Evolutionary conservation across 225 moss, liverwort and hornwort species (phyloP).

Genomic region (Polytrichum commune): DNA sequence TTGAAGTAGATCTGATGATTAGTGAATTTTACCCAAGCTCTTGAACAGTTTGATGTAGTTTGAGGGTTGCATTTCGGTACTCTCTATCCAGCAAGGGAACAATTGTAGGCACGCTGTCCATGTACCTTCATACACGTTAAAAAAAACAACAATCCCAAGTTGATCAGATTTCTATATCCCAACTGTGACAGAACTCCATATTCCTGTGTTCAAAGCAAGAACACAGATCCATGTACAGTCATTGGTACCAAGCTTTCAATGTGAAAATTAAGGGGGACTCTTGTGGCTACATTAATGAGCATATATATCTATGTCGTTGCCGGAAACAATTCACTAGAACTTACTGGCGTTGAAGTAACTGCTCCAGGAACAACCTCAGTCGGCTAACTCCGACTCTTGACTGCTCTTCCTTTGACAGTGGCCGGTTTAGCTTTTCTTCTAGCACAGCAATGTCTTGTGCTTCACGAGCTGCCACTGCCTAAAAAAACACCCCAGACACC

Average conservation of each 20-base stretch:
- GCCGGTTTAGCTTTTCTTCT: constrained; percentile 93
- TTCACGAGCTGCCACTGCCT: constrained; percentile 87
- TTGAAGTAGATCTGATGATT: too few relatives aligned
- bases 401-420: constrained; percentile 72
- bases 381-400: constrained; percentile 85
- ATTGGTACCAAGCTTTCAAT: too few relatives aligned
- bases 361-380: constrained; percentile 88
- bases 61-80: constrained; percentile 64
- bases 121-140: constrained; percentile 51
- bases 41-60: constrained; percentile 75
- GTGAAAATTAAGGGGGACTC: too few relatives aligned
- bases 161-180: too few relatives aligned
- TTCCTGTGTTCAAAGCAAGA: too few relatives aligned
- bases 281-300: too few relatives aligned
- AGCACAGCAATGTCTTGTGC: constrained; percentile 76
- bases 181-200: too few relatives aligned
- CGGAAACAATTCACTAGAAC: background rate
- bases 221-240: too few relatives aligned
- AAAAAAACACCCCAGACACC: background rate
- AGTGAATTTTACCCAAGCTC: constrained; percentile 60
- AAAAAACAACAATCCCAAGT: background rate
- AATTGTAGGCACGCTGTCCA: constrained; percentile 91
- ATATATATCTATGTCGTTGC: too few relatives aligned
- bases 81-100: constrained; percentile 90
- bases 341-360: constrained; percentile 88